Evolutionary conservation across 768 basidiomycete genomes (phyloP).

Genomic region (Trametes sanguinea): DNA sequence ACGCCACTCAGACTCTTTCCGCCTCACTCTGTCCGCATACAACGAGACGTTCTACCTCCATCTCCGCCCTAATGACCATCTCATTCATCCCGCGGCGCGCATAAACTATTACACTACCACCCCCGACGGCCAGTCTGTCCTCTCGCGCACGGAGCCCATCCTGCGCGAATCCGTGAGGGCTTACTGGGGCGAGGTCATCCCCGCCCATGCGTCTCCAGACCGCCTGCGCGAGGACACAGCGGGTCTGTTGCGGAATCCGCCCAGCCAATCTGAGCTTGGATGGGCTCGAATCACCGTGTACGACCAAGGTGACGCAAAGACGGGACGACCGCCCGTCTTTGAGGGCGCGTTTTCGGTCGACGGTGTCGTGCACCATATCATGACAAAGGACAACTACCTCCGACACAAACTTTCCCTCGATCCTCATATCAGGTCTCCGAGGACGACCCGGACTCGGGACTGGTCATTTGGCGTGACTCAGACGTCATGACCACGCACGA

Average conservation of each 20-base stretch:
- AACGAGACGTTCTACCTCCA: slow-evolving; percentile 69
- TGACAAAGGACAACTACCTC: slow-evolving; percentile 70
- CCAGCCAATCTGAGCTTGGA: slow-evolving; percentile 52
- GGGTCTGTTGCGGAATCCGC: slow-evolving; percentile 48
- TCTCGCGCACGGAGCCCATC: slow-evolving; percentile 61
- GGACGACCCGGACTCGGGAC: slow-evolving; percentile 46
- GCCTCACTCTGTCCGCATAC: slow-evolving; percentile 68
- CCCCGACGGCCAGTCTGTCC: slow-evolving; percentile 50
- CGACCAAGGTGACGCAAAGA: slow-evolving; percentile 51
- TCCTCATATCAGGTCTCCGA: slow-evolving; percentile 45
- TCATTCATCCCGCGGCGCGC: slow-evolving; percentile 77
- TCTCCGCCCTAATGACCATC: slow-evolving; percentile 73
- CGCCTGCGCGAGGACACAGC: slow-evolving; percentile 68
- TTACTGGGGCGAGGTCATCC: slow-evolving; percentile 77
- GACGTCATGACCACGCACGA: slow-evolving; percentile 62
- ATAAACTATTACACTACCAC: slow-evolving; percentile 61
- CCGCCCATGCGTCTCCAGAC: slow-evolving; percentile 49
- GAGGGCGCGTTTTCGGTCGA: slow-evolving; percentile 76
- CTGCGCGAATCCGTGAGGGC: slow-evolving; percentile 62
- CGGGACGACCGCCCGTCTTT: slow-evolving; percentile 56
- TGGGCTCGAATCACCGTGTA: slow-evolving; percentile 81
- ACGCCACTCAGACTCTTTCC: slow-evolving; percentile 68
- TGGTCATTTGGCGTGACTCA: slow-evolving; percentile 77
- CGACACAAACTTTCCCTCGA: slow-evolving; percentile 61
- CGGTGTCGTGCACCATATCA: slow-evolving; percentile 69